phyloP scores from a whole-genome alignment of 2,329 filamentous ascomycete species.

The Knufia fluminis region DNA sequence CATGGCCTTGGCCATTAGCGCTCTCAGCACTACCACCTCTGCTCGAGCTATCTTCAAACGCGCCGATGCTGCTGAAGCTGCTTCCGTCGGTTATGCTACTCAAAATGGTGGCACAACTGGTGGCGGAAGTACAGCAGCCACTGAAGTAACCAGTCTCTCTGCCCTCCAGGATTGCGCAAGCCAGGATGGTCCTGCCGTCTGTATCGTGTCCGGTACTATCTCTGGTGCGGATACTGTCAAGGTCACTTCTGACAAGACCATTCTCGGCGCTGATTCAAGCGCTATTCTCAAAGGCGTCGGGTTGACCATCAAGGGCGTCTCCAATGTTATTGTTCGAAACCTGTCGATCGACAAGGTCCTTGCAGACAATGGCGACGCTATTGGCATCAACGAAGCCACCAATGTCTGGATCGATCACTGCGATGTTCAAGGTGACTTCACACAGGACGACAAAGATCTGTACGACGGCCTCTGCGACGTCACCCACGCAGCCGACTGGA shows the following conservation, averaged over 20 bases:
- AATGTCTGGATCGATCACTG: slow-evolving; percentile 26
- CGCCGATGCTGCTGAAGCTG: neutral
- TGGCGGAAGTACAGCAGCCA: slow-evolving; percentile 36
- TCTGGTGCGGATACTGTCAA: neutral
- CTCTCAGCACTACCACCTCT: neutral
- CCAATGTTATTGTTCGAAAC: neutral
- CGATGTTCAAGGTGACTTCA: neutral
- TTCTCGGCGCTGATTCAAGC: neutral
- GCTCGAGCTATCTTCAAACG: neutral
- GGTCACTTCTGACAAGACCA: neutral
- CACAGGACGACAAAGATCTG: neutral
- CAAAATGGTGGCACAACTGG: slow-evolving; percentile 33
- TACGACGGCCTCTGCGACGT: slow-evolving; percentile 27
- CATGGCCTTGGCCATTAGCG: slow-evolving; percentile 26
- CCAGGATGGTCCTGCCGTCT: neutral
- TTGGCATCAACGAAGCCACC: slow-evolving; percentile 27
- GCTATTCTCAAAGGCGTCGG: neutral
- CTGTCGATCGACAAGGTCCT: neutral
- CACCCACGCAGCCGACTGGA: slow-evolving; percentile 36
- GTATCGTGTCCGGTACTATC: neutral
- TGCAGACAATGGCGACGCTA: neutral
- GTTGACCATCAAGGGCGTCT: neutral
- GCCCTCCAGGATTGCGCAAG: slow-evolving; percentile 31
- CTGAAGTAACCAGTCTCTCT: slow-evolving; percentile 39
- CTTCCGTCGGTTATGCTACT: neutral